Conservation (phyloP, 352 stramenopile species). For the Phytophthora pini region DNA sequence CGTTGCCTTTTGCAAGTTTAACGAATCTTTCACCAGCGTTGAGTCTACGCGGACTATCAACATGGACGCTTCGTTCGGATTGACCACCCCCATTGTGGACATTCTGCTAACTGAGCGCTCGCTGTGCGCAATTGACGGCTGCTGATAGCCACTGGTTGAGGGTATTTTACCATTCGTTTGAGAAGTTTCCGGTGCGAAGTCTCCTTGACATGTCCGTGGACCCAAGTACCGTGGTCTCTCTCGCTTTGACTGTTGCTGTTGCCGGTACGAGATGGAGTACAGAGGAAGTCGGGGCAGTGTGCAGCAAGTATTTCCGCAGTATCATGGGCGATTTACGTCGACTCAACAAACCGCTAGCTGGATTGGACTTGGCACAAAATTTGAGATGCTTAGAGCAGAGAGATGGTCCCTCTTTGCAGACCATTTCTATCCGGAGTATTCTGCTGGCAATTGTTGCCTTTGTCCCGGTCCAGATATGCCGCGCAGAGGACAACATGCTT, state of each 20-base stretch:
- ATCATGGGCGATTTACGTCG: conserved; percentile 56
- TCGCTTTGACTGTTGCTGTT: conserved; percentile 21
- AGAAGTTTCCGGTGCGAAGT: conserved; percentile 62
- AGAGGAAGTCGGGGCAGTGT: neutral
- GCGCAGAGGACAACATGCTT: conserved; percentile 64
- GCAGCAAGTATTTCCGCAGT: conserved; percentile 30
- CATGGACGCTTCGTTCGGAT: conserved; percentile 17
- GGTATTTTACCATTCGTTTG: conserved; percentile 63
- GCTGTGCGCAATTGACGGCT: conserved; percentile 22
- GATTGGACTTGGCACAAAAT: conserved; percentile 19
- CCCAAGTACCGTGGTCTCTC: conserved; percentile 3
- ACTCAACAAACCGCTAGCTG: conserved; percentile 41
- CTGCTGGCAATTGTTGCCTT: conserved; percentile 51
- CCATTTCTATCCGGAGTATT: conserved; percentile 4
- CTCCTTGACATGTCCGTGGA: conserved; percentile 29
- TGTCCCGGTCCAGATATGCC: conserved; percentile 75
- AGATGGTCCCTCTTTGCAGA: neutral
- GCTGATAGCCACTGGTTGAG: conserved; percentile 27
- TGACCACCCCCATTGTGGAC: conserved; percentile 16
- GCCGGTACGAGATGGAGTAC: too few species aligned
- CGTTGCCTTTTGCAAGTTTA: conserved; percentile 33
- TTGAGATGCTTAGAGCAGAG: conserved; percentile 15
- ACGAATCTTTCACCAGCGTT: conserved; percentile 25
- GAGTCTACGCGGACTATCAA: conserved; percentile 14
- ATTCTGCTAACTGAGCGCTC: conserved; percentile 28